Evolutionary conservation across 768 basidiomycete genomes (phyloP), one percentile per base, ranked within the genome.

Genomic region (Tulasnella calospora): DNA sequence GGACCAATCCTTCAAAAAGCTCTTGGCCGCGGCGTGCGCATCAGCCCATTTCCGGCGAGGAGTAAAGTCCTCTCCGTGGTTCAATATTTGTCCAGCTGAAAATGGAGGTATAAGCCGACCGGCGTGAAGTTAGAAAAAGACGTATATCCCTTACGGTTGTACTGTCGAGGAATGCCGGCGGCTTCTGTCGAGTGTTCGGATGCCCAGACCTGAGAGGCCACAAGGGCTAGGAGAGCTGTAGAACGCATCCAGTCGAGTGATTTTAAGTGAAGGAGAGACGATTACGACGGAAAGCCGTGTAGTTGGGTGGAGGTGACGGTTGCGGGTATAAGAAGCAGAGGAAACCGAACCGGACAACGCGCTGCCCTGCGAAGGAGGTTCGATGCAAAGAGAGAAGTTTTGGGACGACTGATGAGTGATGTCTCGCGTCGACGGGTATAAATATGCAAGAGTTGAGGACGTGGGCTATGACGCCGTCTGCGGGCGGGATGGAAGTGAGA

Each of bases 1-100:
- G 9, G 84, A 83, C 81, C 84, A 82, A 47, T 82, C 75, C 19
- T 73, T n/a, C 55, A 86, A 80, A 73, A 81, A 81, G 0, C 47
- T 75, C 38, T 79, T 55, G 2, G 85, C 85, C 19, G 82, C 81
- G 0, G 30, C 38, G 38, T 84, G 82, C 2, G 84, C 84, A 1
- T 76, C 73, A 2, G 78, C 75, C 85, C 85, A 85, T 21, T 74
- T 61, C 9, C 80, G 36, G 2, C 71, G 71, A 5, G 71, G 71
- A 1, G 36, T 13, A 33, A 67, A 67, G 12, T 67, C 61, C 33
- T 67, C 61, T 33, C 61, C 61, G 30, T 67, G 61, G n/a, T 67
- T 27, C 61, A 67, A n/a, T n/a, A 67, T 67, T 3, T 67, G 61
- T 3, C 21, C n/a, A n/a, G 23, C 57, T 61, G 5, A 27, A 9